Base-by-base conservation (phyloP, 495 filamentous ascomycete species). In the Xylaria scruposa region DNA sequence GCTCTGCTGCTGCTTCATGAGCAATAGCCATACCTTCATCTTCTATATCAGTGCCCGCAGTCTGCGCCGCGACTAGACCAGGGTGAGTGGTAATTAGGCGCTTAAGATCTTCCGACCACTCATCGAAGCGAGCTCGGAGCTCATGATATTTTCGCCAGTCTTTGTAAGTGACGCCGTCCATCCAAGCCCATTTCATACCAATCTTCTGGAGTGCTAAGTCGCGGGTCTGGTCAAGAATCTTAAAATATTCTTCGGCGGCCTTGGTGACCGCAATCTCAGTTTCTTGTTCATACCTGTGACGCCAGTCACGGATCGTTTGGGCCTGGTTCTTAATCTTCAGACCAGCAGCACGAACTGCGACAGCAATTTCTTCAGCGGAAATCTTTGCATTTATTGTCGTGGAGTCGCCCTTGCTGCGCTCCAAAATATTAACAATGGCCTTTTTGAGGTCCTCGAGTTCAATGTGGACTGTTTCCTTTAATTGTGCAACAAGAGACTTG, bases 171-270 rank as follows among this genome's bases (percentile, higher is more conserved):
- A 99, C 89, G 47, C 92, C 92, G 65, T 98, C 95, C 87, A 93
- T 97, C 91, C 93, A 97, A 1, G 95, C 94, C 95, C 97, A 99
- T 70, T 96, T 93, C 89, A 97, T 95, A 51, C 97, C 97, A 67
- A 99, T 93, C 77, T 97, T 95, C 77, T 97, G 94, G 9, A 99
- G 85, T 2, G 94, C 94, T 9, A 97, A 85, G 73, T 98, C 94
- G 26, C 93, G 89, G 68, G 97, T 94, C 65, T 88, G 86, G 73
- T 96, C 93, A 46, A 99, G 86, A 44, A 97, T 92, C 68, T 89
- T 86, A 33, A 98, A 88, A 9, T 95, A 97, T 26, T 90, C 91
- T 70, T 93, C 82, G n/a, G 94, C 88, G 10, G 94, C 93, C 47
- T 90, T 87, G 65, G 87, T 88, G 54, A 97, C 90, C 19, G 93